Percentiles rank a stretch among this genome's conserved stretches.
Conservation (phyloP, 2,329 filamentous ascomycete species). For the Diaporthe capsici region DNA sequence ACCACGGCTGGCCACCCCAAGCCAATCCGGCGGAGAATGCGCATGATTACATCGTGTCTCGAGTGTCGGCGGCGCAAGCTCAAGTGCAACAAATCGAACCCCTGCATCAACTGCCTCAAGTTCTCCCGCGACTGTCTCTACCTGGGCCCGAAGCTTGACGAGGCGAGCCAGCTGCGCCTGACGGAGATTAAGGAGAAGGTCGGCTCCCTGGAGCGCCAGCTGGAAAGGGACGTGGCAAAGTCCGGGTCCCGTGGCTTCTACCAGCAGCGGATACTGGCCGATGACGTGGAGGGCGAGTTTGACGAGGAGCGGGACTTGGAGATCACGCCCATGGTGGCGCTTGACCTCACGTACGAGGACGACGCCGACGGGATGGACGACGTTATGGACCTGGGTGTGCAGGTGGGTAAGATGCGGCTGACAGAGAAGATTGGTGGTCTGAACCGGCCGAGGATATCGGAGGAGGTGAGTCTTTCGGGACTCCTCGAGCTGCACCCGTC, state of each 20-base stretch:
- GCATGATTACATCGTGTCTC: constrained; percentile 78
- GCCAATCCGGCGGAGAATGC: constrained; percentile 71
- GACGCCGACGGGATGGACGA: constrained; percentile 70
- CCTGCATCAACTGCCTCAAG: constrained; percentile 77
- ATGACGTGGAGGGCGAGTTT: constrained; percentile 69
- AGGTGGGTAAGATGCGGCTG: constrained; percentile 79
- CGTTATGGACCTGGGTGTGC: constrained; percentile 79
- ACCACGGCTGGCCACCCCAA: constrained; percentile 46
- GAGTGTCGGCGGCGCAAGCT: constrained; percentile 82
- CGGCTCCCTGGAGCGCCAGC: constrained; percentile 76
- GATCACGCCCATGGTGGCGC: constrained; percentile 72
- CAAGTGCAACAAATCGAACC: constrained; percentile 81
- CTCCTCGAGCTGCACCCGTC: background rate
- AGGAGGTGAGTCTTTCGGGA: constrained; percentile 68
- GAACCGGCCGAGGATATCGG: constrained; percentile 77
- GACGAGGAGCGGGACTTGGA: constrained; percentile 73
- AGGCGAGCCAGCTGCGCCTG: constrained; percentile 77
- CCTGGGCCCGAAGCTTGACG: constrained; percentile 76
- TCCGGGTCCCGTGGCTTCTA: constrained; percentile 50
- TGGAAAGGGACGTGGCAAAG: constrained; percentile 77
- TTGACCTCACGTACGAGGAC: constrained; percentile 79
- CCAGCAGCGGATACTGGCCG: constrained; percentile 59
- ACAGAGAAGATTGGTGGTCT: constrained; percentile 82
- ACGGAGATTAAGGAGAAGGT: constrained; percentile 86
- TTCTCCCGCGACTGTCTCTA: constrained; percentile 71